A percentile compares a stretch with the other conserved stretches of the same genome.
phyloP scores from a whole-genome alignment of 495 filamentous ascomycete species.

The Astrothelium macrocarpum region DNA sequence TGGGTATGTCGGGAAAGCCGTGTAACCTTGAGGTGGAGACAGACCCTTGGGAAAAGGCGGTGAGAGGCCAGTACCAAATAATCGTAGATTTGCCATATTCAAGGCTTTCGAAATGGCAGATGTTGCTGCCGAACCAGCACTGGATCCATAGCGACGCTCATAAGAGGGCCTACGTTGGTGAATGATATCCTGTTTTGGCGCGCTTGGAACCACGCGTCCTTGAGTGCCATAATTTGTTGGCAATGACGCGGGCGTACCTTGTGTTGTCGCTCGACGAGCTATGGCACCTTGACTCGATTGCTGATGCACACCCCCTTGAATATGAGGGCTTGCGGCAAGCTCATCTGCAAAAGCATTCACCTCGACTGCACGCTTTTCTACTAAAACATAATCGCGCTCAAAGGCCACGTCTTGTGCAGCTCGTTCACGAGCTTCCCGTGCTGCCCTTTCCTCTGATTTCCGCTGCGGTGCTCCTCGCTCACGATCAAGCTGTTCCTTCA shows the following conservation, averaged over 20 bases:
- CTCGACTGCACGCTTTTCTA: conserved; percentile 89
- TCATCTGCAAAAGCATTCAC: conserved; percentile 97
- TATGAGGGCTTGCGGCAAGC: conserved; percentile 61
- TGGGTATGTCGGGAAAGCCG: conserved; percentile 76
- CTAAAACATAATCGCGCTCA: conserved; percentile 87
- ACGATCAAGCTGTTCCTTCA: conserved; percentile 36
- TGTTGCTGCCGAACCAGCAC: conserved; percentile 64
- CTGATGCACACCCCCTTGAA: conserved; percentile 17
- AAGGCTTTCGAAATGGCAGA: conserved; percentile 91
- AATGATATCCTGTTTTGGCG: conserved; percentile 47
- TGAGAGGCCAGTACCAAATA: conserved; percentile 62
- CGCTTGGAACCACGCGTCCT: conserved; percentile 50
- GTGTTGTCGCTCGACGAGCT: conserved; percentile 60
- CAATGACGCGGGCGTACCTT: conserved; percentile 47
- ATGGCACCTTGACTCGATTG: conserved; percentile 34
- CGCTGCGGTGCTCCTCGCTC: conserved; percentile 19
- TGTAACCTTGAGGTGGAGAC: conserved; percentile 71
- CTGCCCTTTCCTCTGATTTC: conserved; percentile 27
- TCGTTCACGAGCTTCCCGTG: conserved; percentile 56
- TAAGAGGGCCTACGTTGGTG: conserved; percentile 41
- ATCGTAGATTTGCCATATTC: conserved; percentile 79
- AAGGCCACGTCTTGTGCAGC: conserved; percentile 82
- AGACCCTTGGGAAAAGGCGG: conserved; percentile 55
- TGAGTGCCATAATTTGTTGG: conserved; percentile 40
- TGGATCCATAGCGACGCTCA: conserved; percentile 55